These are phyloP conservation scores for Chytriomyces sp. DNA, from an alignment of 192 early-diverging fungal species.

Conservation along the genomic window DNA sequence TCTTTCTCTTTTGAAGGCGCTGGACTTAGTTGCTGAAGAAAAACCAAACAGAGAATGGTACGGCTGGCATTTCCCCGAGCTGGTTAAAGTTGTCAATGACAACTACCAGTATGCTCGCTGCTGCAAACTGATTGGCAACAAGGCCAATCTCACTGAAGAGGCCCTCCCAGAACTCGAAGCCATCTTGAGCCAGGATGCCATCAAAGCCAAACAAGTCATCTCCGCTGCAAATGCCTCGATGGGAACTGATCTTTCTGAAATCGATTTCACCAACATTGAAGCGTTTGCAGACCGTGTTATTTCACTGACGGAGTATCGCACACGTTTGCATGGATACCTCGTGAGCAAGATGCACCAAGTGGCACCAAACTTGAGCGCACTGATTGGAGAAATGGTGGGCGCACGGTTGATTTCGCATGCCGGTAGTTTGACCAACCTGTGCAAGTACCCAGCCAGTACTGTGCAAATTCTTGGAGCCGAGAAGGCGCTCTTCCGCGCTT, in stretches of 20 bases:
- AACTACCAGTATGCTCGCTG: constrained; percentile 91
- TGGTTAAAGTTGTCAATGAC: constrained; percentile 94
- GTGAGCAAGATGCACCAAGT: constrained; percentile 94
- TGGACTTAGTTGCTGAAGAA: background rate
- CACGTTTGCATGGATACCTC: constrained; percentile 88
- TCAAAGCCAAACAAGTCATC: constrained; percentile 84
- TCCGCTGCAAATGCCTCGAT: constrained; percentile 95
- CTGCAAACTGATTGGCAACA: constrained; percentile 91
- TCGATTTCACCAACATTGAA: constrained; percentile 96
- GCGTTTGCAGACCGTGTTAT: constrained; percentile 92
- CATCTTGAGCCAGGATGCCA: constrained; percentile 75
- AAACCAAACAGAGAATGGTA: constrained; percentile 90
- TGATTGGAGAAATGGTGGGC: constrained; percentile 98
- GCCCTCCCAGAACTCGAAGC: constrained; percentile 78
- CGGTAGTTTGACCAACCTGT: constrained; percentile 93
- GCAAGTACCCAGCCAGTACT: constrained; percentile 97
- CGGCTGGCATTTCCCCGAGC: constrained; percentile 99
- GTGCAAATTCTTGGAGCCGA: constrained; percentile 99
- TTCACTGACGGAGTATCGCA: constrained; percentile 90
- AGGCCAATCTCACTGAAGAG: constrained; percentile 80
- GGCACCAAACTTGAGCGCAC: constrained; percentile 93
- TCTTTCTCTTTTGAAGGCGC: background rate
- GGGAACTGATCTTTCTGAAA: constrained; percentile 96
- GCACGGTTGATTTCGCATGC: constrained; percentile 98
- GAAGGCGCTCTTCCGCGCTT: constrained; percentile 97